A percentile compares a stretch with the other conserved stretches of the same genome.
Conservation (phyloP, 2,329 filamentous ascomycete genomes). For the Cryphonectria carpinicola region DNA sequence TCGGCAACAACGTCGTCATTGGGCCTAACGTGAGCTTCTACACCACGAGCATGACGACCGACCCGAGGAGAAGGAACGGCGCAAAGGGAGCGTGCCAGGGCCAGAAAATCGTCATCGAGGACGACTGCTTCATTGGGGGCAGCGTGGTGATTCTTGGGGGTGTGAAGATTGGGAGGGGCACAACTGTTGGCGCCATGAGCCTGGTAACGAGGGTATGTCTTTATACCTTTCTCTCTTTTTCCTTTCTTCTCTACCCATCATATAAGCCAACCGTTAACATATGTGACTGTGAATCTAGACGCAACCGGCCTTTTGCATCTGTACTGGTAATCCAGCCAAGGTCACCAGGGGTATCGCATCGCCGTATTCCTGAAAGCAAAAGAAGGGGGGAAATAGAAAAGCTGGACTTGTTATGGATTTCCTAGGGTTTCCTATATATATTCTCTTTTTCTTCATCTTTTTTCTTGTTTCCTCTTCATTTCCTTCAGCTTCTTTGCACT, state of each 20-base stretch:
- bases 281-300: constrained; percentile 8
- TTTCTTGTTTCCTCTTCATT: constrained; percentile 18
- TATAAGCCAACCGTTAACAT: not conserved
- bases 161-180: constrained; percentile 78
- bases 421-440: not conserved
- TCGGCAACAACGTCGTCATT: constrained; percentile 77
- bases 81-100: constrained; percentile 73
- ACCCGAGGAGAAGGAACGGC: constrained; percentile 74
- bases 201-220: constrained; percentile 75
- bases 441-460: not conserved
- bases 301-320: constrained; percentile 32
- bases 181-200: constrained; percentile 79
- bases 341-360: constrained; percentile 29
- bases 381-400: not conserved
- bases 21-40: constrained; percentile 88
- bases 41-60: constrained; percentile 72
- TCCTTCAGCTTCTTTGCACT: constrained; percentile 17
- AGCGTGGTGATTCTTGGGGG: constrained; percentile 79
- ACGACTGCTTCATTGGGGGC: constrained; percentile 83
- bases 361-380: not conserved
- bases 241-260: not conserved
- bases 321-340: constrained; percentile 33
- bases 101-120: constrained; percentile 75
- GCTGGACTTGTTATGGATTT: constrained; percentile 1
- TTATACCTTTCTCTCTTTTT: not conserved